Percentiles rank a stretch among this genome's conserved stretches.
Evolutionary conservation across 495 filamentous ascomycete species (phyloP).

Genomic region (Jackrogersella minutella): DNA sequence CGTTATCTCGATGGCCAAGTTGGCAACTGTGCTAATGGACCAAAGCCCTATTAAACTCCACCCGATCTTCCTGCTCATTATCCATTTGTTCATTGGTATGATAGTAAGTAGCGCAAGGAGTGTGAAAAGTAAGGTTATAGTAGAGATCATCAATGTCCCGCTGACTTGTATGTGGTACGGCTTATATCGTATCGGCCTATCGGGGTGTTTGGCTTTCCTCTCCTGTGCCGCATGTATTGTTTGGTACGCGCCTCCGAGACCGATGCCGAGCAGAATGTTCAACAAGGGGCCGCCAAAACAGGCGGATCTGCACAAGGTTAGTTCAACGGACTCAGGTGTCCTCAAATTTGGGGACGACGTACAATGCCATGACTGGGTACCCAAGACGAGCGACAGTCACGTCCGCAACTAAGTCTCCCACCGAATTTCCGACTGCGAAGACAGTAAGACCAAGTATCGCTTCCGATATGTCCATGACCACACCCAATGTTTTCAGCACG

Average conservation of each 20-base stretch:
- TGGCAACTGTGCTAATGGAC: constrained; percentile 81
- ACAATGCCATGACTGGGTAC: constrained; percentile 95
- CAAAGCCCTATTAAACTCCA: constrained; percentile 85
- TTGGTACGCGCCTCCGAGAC: constrained; percentile 87
- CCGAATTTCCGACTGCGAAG: constrained; percentile 94
- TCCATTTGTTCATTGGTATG: constrained; percentile 88
- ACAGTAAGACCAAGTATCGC: constrained; percentile 95
- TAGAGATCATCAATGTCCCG: constrained; percentile 82
- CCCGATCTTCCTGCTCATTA: constrained; percentile 85
- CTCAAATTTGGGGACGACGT: constrained; percentile 36
- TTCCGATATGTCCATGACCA: constrained; percentile 92
- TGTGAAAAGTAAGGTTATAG: constrained; percentile 80
- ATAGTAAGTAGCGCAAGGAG: constrained; percentile 78
- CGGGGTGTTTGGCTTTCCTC: constrained; percentile 65
- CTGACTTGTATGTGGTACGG: constrained; percentile 84
- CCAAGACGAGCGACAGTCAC: constrained; percentile 92
- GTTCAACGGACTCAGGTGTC: not conserved
- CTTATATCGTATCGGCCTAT: constrained; percentile 58
- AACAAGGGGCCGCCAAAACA: constrained; percentile 98
- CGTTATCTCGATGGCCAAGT: constrained; percentile 82
- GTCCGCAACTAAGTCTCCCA: constrained; percentile 94
- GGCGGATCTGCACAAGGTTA: constrained; percentile 62
- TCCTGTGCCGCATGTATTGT: constrained; percentile 67
- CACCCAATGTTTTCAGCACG: constrained; percentile 90
- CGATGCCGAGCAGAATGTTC: constrained; percentile 95